These are phyloP conservation scores for Aspergillus aculeatus DNA, from an alignment of 2,329 filamentous ascomycete genomes.

Conservation along the genomic window DNA sequence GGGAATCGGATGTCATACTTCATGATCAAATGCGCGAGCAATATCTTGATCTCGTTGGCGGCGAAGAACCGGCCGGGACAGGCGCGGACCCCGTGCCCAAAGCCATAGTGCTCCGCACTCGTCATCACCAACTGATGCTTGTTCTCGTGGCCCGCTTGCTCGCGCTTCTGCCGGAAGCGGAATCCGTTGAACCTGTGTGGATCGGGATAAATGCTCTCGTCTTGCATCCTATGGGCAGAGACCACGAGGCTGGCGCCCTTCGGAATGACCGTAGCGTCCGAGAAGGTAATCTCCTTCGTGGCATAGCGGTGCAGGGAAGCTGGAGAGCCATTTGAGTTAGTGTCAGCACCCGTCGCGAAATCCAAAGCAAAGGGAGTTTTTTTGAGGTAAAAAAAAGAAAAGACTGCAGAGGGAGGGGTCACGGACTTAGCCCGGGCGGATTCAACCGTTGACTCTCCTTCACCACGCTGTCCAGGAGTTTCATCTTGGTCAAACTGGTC, in stretches of 20 bases:
- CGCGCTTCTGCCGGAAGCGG: conserved; percentile 21
- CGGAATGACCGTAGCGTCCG: conserved; percentile 20
- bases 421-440: conserved; percentile 13
- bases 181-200: conserved; percentile 22
- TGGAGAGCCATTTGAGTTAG: conserved; percentile 8
- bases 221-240: conserved; percentile 19
- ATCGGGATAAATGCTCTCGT: conserved; percentile 16
- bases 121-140: conserved; percentile 21
- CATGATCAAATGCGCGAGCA: conserved; percentile 8
- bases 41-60: conserved; percentile 30
- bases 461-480: conserved; percentile 24
- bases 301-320: conserved; percentile 18
- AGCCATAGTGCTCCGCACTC: conserved; percentile 20
- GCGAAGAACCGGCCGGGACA: conserved; percentile 39
- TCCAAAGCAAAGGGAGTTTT: no score
- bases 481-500: conserved; percentile 13
- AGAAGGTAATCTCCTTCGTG: conserved; percentile 16
- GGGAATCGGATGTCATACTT: background rate
- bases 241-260: conserved; percentile 17
- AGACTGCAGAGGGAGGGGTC: no score
- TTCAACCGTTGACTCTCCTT: conserved; percentile 23
- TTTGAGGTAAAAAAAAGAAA: no score
- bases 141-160: conserved; percentile 12
- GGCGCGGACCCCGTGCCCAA: conserved; percentile 32
- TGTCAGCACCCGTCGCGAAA: background rate